Evolutionary conservation across 768 basidiomycete species (phyloP).

Genomic region (Termitomyces sp.): DNA sequence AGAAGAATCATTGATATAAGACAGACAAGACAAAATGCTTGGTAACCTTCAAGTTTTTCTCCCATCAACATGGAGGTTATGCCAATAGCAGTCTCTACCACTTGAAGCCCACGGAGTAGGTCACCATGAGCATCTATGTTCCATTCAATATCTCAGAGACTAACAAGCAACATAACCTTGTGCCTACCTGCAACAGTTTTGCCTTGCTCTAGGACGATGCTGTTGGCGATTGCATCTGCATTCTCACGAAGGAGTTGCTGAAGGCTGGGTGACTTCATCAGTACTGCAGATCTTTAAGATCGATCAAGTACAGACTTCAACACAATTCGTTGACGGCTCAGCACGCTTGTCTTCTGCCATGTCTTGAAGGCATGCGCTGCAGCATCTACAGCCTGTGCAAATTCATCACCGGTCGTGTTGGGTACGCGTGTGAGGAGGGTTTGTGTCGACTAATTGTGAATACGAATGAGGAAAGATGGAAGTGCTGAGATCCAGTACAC

Average conservation of each 20-base stretch:
- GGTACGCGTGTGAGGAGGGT: conserved; percentile 86
- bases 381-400: conserved; percentile 77
- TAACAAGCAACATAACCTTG: conserved; percentile 8
- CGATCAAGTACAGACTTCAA: conserved; percentile 60
- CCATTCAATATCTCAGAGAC: neutral
- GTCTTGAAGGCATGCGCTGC: conserved; percentile 84
- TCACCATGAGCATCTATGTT: conserved; percentile 90
- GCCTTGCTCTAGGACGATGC: conserved; percentile 94
- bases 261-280: conserved; percentile 46
- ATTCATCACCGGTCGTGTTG: conserved; percentile 79
- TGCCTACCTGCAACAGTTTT: conserved; percentile 80
- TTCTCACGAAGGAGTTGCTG: conserved; percentile 86
- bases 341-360: conserved; percentile 84
- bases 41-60: conserved; percentile 84
- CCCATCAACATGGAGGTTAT: conserved; percentile 86
- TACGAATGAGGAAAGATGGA: conserved; percentile 5
- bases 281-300: conserved; percentile 11
- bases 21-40: neutral
- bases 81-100: conserved; percentile 76
- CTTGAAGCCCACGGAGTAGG: conserved; percentile 88
- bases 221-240: conserved; percentile 79
- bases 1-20: conserved; percentile 13
- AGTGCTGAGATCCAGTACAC: conserved; percentile 20
- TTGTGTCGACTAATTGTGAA: conserved; percentile 71
- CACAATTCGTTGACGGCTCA: conserved; percentile 84